Evolutionary conservation across 2,329 filamentous ascomycete species (phyloP).

Genomic region (Venturia aucupariae): DNA sequence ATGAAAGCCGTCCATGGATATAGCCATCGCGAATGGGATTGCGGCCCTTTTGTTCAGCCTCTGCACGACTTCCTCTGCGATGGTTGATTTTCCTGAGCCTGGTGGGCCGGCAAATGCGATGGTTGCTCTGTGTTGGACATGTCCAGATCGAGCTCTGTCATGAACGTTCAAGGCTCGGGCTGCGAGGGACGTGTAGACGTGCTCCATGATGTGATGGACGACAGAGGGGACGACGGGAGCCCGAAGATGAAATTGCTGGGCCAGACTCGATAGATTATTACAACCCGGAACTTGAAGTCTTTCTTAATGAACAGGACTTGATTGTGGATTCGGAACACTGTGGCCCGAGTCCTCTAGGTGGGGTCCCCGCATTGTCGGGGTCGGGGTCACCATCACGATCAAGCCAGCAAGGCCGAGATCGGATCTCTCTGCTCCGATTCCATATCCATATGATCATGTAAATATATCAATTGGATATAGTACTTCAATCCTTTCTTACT

Average conservation of each 20-base stretch:
- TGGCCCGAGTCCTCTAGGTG: background rate
- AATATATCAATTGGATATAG: too few species aligned
- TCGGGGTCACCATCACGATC: background rate
- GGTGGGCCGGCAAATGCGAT: constrained; percentile 86
- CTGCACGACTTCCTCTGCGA: constrained; percentile 59
- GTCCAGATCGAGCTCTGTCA: background rate
- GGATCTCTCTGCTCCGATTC: background rate
- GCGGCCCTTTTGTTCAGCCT: constrained; percentile 58
- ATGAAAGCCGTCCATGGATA: constrained; percentile 97
- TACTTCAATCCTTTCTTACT: background rate
- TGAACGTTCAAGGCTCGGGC: constrained; percentile 6
- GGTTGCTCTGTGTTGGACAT: background rate
- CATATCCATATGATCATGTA: too few species aligned
- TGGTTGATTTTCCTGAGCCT: constrained; percentile 76
- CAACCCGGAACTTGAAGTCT: background rate
- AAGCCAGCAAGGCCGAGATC: background rate
- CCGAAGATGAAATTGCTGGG: background rate
- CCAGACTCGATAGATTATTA: background rate
- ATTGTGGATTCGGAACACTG: background rate
- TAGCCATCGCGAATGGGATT: constrained; percentile 52
- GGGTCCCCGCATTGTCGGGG: background rate
- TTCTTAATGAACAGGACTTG: background rate
- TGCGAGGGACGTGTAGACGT: constrained; percentile 1
- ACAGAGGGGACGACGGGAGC: background rate
- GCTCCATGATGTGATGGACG: background rate